Conservation (phyloP, 495 filamentous ascomycete genomes). For the Neurospora hispaniola region DNA sequence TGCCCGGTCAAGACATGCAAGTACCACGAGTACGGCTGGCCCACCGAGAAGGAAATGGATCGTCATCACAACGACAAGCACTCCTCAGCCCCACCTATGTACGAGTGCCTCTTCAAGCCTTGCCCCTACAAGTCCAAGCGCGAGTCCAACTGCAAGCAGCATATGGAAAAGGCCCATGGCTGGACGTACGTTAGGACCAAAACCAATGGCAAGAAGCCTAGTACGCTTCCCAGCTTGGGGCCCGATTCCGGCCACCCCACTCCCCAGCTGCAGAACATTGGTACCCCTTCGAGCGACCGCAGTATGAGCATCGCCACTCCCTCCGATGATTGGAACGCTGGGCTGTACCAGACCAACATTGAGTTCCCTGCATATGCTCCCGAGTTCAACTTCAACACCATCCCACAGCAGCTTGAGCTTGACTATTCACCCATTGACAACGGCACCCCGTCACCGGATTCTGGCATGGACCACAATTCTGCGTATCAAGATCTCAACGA, state of each 20-base stretch:
- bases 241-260: constrained; percentile 36
- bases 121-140: constrained; percentile 93
- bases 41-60: constrained; percentile 94
- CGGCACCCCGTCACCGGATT: constrained; percentile 36
- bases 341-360: constrained; percentile 18
- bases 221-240: constrained; percentile 18
- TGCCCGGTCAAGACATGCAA: constrained; percentile 73
- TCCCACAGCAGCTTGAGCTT: constrained; percentile 35
- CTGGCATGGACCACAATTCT: constrained; percentile 32
- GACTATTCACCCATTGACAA: constrained; percentile 40
- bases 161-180: constrained; percentile 96
- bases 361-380: constrained; percentile 34
- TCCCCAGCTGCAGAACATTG: constrained; percentile 44
- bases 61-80: constrained; percentile 95
- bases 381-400: constrained; percentile 26
- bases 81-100: constrained; percentile 62
- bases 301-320: constrained; percentile 33
- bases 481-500: constrained; percentile 37
- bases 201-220: constrained; percentile 56
- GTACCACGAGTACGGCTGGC: constrained; percentile 80
- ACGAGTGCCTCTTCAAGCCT: constrained; percentile 68
- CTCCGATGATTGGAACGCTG: constrained; percentile 27
- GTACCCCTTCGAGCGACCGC: constrained; percentile 34
- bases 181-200: constrained; percentile 87
- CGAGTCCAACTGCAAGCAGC: constrained; percentile 97